Base-by-base conservation (phyloP, 305 asterid species). In the Coffea humblotiana region DNA sequence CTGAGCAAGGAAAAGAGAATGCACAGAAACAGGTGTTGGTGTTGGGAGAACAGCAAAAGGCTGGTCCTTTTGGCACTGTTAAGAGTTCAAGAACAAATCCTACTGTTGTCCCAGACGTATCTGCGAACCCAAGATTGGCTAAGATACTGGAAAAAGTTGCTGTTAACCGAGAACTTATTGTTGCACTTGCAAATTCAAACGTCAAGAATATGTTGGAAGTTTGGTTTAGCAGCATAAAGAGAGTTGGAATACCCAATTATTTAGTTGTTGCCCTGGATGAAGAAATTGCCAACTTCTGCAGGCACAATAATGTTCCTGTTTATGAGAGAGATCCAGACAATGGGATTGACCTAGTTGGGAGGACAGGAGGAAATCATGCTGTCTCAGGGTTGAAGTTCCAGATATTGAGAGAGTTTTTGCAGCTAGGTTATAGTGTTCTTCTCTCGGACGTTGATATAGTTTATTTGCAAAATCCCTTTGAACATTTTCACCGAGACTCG, bases 261-360 rank as follows among this genome's bases (percentile, higher is more conserved):
- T 79, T 90, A 27, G 91, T 90, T 69, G 90, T 83, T 47, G 92
- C 92, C n/a, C 68, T 90, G 87, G 94, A 90, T 77, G 88, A 89
- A 32, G 87, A 80, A 25, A 88, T 86, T 13, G 82, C 71, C 78
- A 77, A 65, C 72, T 84, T 87, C 5, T 90, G 94, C 80, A 74
- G 65, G 64, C 66, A 86, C 32, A 87, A 86, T 16, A 32, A 76
- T 81, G 92, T 86, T 64, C 91, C 92, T 0, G 86, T 87, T 14
- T 88, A 88, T n/a, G 84, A 81, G 84, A 63, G 80, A 76, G 92
- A 80, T 54, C 43, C 82, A 0, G 80, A 78, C 74, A 86, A 88
- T 27, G 83, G 71, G 51, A 77, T 86, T 19, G 92, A 90, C 32
- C 80, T 85, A 37, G 45, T 83, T 51, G 92, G 87, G 43, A 86